Percentiles rank a stretch among this genome's conserved stretches.
Conservation (phyloP, 2,329 filamentous ascomycete genomes). For the Aspergillus novoparasiticus region DNA sequence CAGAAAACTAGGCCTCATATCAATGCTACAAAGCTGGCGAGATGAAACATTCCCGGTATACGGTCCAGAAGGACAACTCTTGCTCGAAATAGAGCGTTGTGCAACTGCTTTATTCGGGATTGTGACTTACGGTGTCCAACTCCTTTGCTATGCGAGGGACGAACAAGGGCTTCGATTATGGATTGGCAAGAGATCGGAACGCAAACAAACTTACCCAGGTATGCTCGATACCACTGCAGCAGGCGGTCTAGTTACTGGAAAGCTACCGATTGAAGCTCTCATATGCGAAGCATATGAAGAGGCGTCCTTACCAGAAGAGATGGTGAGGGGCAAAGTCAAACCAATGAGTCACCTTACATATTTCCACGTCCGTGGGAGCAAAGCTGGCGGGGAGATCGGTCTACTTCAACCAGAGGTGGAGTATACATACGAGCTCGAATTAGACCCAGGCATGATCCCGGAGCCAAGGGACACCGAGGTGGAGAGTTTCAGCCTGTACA, state of each 20-base stretch:
- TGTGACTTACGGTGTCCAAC: slow-evolving; percentile 47
- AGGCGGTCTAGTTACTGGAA: slow-evolving; percentile 22
- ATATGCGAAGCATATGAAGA: slow-evolving; percentile 27
- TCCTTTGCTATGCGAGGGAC: slow-evolving; percentile 38
- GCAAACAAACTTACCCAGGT: slow-evolving; percentile 33
- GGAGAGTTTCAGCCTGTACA: slow-evolving; percentile 30
- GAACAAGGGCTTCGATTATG: slow-evolving; percentile 23
- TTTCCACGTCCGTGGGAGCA: slow-evolving; percentile 8
- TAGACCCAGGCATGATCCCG: slow-evolving; percentile 25
- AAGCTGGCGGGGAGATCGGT: slow-evolving; percentile 12
- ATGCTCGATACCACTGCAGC: slow-evolving; percentile 33
- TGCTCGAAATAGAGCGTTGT: slow-evolving; percentile 47
- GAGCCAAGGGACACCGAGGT: slow-evolving; percentile 34
- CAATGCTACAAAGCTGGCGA: slow-evolving; percentile 32
- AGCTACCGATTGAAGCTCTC: slow-evolving; percentile 28
- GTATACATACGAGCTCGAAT: slow-evolving; percentile 38
- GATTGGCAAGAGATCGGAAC: slow-evolving; percentile 27
- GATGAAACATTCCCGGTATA: slow-evolving; percentile 48
- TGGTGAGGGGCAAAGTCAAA: not conserved
- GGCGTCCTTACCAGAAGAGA: slow-evolving; percentile 15
- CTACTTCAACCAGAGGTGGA: slow-evolving; percentile 34
- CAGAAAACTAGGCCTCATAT: not conserved
- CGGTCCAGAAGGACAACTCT: slow-evolving; percentile 37
- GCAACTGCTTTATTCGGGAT: slow-evolving; percentile 47
- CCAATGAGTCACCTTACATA: slow-evolving; percentile 7